phyloP scores from a whole-genome alignment of 345 rosid genomes.

The Corchorus olitorius region DNA sequence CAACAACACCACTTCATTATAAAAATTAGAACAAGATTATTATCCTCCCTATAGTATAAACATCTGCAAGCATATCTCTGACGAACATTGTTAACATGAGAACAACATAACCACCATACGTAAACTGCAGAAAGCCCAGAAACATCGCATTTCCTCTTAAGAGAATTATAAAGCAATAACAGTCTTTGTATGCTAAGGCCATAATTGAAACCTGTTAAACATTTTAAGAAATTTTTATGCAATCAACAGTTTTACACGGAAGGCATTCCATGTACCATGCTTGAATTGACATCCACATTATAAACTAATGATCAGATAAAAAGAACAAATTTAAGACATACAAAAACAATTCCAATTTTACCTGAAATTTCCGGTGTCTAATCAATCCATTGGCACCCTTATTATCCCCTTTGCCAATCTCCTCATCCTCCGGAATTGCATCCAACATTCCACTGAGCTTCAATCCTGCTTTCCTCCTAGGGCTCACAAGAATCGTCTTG shows the following conservation, averaged over 20 bases:
- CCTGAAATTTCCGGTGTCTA: conserved; percentile 56
- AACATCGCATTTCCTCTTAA: not conserved
- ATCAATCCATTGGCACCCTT: conserved; percentile 31
- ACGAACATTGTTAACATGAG: not conserved
- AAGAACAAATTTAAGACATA: not conserved
- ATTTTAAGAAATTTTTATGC: not conserved
- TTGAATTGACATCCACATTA: not conserved
- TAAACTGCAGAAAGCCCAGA: not conserved
- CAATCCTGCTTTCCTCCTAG: conserved; percentile 58
- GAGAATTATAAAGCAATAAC: conserved; percentile 6
- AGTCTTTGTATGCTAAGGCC: not conserved
- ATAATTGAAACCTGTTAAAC: not conserved
- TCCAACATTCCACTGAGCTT: conserved; percentile 56
- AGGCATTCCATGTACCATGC: not conserved
- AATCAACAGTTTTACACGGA: not conserved
- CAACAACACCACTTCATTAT: not conserved
- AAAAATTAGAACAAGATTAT: not conserved
- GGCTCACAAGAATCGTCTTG: conserved; percentile 68
- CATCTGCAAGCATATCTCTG: not conserved
- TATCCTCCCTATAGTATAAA: not conserved
- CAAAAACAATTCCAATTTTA: conserved; percentile 21
- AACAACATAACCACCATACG: not conserved
- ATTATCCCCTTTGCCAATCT: conserved; percentile 52
- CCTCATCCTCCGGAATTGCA: conserved; percentile 91
- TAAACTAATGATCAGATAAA: not conserved